These are phyloP conservation scores for Trichoderma sp. DNA, from an alignment of 2,329 filamentous ascomycete species.

Conservation along the genomic window DNA sequence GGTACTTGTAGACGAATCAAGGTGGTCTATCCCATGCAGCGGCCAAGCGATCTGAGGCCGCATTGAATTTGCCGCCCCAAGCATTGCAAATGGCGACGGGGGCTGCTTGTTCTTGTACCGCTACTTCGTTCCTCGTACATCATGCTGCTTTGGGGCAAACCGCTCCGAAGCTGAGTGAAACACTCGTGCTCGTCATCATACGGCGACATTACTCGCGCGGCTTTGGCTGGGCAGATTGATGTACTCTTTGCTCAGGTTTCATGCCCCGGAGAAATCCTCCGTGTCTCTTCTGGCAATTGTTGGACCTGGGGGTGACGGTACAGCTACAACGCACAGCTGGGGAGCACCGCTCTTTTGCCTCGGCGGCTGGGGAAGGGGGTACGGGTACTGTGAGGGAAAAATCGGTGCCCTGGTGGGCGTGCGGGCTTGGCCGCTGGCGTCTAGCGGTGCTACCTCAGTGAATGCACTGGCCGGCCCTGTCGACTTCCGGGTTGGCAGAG, in stretches of 20 bases:
- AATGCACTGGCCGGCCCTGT: not conserved
- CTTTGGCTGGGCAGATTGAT: too few relatives aligned
- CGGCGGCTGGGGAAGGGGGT: conserved; percentile 2
- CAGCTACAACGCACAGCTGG: not conserved
- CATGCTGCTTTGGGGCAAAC: too few relatives aligned
- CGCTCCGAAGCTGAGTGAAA: too few relatives aligned
- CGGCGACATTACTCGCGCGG: conserved; percentile 11
- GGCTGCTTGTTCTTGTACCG: not conserved
- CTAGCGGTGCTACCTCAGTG: conserved; percentile 3
- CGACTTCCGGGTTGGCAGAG: not conserved
- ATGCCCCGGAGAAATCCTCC: conserved; percentile 3
- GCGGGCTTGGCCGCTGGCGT: conserved; percentile 1
- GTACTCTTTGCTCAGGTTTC: not conserved
- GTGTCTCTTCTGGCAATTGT: too few relatives aligned
- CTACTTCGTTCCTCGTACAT: not conserved
- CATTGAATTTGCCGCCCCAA: conserved; percentile 8
- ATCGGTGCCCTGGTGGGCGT: not conserved
- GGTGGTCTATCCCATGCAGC: conserved; percentile 2
- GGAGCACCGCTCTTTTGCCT: not conserved
- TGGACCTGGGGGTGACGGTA: too few relatives aligned
- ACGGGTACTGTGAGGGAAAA: not conserved
- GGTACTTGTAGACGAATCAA: not conserved
- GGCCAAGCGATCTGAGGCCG: conserved; percentile 3
- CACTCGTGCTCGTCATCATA: too few relatives aligned
- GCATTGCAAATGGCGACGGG: not conserved